Evolutionary conservation across 2,329 filamentous ascomycete genomes (phyloP).

Genomic region (Fusarium camptoceras): DNA sequence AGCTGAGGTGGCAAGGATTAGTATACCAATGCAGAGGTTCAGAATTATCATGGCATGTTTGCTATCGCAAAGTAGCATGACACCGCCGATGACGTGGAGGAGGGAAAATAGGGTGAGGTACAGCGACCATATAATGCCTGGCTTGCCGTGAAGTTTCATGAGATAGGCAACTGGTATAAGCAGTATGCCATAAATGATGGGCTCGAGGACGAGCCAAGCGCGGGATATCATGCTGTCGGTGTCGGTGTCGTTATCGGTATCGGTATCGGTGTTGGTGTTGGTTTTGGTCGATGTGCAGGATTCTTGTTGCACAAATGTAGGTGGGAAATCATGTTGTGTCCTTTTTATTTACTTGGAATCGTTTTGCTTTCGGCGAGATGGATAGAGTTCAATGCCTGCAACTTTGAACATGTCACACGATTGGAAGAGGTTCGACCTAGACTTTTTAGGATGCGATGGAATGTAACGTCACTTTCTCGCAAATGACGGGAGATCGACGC

Average conservation of each 20-base stretch:
- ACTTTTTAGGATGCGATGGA: accelerated
- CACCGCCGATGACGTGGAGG: background rate
- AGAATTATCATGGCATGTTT: background rate
- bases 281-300: background rate
- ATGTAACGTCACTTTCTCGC: accelerated
- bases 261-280: background rate
- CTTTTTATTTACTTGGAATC: background rate
- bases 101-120: background rate
- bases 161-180: background rate
- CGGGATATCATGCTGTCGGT: background rate
- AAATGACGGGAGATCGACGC: background rate
- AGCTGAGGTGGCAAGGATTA: background rate
- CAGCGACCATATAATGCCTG: background rate
- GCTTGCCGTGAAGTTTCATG: background rate
- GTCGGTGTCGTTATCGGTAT: accelerated
- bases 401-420: background rate
- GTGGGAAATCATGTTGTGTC: background rate
- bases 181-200: background rate
- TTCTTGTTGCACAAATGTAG: background rate
- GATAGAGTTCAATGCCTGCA: background rate
- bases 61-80: background rate
- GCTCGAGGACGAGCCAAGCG: background rate
- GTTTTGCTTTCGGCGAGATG: background rate
- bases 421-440: background rate
- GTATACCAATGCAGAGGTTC: background rate